A percentile compares a stretch with the other conserved stretches of the same genome.
Conservation (phyloP, 75 land plant species). For the Pinus tabuliformis region DNA sequence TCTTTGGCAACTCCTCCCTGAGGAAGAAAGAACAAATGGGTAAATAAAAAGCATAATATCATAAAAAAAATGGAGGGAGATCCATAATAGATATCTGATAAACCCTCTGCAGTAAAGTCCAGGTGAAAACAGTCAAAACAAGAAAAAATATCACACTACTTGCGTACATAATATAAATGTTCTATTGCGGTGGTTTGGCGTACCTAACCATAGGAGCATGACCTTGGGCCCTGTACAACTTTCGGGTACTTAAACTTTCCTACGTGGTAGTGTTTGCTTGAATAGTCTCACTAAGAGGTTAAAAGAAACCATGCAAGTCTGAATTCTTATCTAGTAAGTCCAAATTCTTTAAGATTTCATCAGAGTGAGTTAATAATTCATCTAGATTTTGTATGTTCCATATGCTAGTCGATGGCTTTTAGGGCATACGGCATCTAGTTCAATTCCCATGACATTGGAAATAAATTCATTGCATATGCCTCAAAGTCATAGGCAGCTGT, state of each 20-base stretch:
- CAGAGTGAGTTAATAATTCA: background rate
- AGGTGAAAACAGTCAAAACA: too few species aligned
- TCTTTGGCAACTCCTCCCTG: too few species aligned
- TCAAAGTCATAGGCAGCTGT: background rate
- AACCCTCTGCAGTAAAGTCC: too few species aligned
- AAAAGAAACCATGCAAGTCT: background rate
- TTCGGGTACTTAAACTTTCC: background rate
- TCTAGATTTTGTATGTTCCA: background rate
- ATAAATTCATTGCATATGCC: background rate
- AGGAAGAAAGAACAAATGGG: too few species aligned
- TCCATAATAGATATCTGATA: too few species aligned
- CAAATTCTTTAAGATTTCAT: background rate
- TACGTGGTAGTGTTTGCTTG: background rate
- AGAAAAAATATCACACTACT: too few species aligned
- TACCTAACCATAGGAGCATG: background rate
- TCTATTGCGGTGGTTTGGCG: background rate
- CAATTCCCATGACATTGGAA: background rate
- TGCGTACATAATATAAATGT: too few species aligned
- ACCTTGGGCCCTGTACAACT: background rate
- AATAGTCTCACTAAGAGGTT: background rate
- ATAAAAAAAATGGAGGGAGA: too few species aligned
- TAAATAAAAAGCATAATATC: too few species aligned
- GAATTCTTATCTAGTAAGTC: background rate
- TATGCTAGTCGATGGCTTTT: background rate
- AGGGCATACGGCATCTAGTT: background rate